Percentiles rank a stretch among this genome's conserved stretches.
phyloP scores from a whole-genome alignment of 2,329 filamentous ascomycete genomes.

The Trichophaea hybrida region DNA sequence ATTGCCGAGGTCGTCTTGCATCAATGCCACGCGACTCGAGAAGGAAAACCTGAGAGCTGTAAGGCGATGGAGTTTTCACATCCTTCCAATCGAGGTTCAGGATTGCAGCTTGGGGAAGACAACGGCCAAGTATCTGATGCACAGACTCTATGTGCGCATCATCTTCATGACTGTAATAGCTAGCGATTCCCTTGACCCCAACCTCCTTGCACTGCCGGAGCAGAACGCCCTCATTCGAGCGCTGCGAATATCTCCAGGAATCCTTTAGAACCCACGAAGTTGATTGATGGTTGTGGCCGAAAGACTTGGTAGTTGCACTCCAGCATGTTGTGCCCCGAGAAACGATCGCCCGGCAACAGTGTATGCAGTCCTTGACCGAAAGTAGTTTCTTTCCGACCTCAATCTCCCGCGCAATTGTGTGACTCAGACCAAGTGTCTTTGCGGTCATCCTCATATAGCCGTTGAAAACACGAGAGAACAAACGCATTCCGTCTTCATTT shows the following conservation, averaged over 20 bases:
- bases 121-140: not conserved
- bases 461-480: not conserved
- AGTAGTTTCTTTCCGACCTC: not conserved
- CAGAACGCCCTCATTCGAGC: not conserved
- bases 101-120: not conserved
- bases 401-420: not conserved
- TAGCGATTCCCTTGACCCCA: not conserved
- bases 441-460: not conserved
- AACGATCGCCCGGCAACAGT: not conserved
- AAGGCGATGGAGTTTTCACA: not conserved
- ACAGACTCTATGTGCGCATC: not conserved
- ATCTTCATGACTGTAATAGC: not conserved
- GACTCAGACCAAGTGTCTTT: not conserved
- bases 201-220: not conserved
- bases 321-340: conserved; percentile 1
- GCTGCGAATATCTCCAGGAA: not conserved
- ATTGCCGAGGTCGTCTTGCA: not conserved
- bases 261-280: conserved; percentile 4
- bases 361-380: too few relatives aligned
- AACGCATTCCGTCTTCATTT: not conserved
- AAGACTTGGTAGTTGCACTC: not conserved
- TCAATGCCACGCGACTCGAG: not conserved
- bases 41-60: not conserved
- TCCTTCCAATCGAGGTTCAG: not conserved
- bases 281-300: not conserved